Evolutionary conservation across 306 rosid genomes (phyloP), one percentile per base, ranked within the genome.

Genomic region (Crotalaria pallida): DNA sequence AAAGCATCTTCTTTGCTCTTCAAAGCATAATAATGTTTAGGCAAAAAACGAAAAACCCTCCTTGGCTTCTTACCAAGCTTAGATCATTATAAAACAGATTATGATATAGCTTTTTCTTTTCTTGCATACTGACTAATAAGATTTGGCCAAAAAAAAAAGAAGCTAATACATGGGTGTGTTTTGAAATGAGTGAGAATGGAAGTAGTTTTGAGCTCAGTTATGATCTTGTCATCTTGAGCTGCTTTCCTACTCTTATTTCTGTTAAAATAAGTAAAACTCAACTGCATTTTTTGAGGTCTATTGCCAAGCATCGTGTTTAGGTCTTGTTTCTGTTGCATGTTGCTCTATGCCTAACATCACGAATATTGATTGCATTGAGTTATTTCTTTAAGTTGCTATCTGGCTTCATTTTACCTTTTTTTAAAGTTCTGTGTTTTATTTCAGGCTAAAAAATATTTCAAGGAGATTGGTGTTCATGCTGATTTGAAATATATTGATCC

Each of bases 401-500:
- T 29, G 13, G 12, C 49, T 58, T 43, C 16, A 16, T 59, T 59
- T 13, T 26, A 26, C 23, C 12, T 38, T 38, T 38, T 56, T 13
- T 7, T n/a, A n/a, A n/a, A n/a, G n/a, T n/a, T n/a, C n/a, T n/a
- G n/a, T 24, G 10, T 56, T 56, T 23, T 76, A 38, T 81, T 55
- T 64, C 88, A 95, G 99, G 73, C 75, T 0, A 95, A 87, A 77
- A 95, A 80, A 65, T 58, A 77, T 70, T 94, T 89, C 68, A 91
- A 77, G 82, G 96, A 84, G 75, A 69, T 83, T 34, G 90, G 80
- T 47, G 78, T 84, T 81, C 87, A 89, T 45, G 96, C 83, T 67
- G 99, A 95, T 34, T 89, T 91, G 79, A 91, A 95, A 83, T 94
- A 87, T 64, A 89, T 94, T 52, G 99, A 94, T 81, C 99, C 99